Conservation (phyloP, 305 asterid species). For the Fraxinus floribunda region DNA sequence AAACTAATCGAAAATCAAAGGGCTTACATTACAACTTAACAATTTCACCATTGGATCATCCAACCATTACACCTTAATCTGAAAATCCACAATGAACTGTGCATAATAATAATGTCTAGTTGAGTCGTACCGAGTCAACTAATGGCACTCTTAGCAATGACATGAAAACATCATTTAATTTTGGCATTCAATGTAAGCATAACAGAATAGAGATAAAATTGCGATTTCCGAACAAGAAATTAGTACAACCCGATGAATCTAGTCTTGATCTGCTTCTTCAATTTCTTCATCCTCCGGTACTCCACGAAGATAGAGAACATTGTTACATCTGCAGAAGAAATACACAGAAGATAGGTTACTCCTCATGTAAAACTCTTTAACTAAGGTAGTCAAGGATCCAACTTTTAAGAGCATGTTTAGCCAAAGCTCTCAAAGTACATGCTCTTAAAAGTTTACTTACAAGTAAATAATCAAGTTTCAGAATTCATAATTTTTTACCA, state of each 20-base stretch:
- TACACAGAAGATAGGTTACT: constrained; percentile 2
- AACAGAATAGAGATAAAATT: background rate
- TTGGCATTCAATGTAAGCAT: background rate
- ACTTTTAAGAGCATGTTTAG: background rate
- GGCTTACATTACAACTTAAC: background rate
- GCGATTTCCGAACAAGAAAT: background rate
- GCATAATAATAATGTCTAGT: background rate
- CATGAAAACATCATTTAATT: background rate
- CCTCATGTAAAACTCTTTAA: background rate
- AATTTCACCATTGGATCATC: background rate
- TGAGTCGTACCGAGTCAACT: background rate
- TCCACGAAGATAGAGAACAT: constrained; percentile 82
- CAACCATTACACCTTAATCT: background rate
- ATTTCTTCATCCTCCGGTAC: constrained; percentile 80
- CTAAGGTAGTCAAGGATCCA: background rate
- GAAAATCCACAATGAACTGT: background rate
- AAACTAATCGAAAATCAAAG: background rate
- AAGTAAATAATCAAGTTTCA: background rate
- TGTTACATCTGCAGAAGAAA: constrained; percentile 62
- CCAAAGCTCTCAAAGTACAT: background rate
- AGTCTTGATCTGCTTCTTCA: constrained; percentile 63
- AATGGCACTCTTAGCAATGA: background rate
- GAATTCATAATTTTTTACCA: no score
- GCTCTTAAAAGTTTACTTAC: background rate
- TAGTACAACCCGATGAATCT: constrained; percentile 11